Conservation (phyloP, 306 rosid species). For the Potentilla sterilis region DNA sequence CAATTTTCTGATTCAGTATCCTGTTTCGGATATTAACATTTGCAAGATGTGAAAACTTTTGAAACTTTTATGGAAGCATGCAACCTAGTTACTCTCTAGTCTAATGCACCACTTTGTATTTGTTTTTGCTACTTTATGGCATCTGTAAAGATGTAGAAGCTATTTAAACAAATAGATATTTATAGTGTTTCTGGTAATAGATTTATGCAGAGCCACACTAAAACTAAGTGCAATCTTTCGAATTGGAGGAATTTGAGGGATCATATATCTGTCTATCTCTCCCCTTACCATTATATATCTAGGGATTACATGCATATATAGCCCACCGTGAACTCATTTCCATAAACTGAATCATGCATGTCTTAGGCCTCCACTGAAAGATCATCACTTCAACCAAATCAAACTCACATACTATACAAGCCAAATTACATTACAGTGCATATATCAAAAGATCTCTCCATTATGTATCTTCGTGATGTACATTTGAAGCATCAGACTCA, state of each 20-base stretch:
- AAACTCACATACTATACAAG: too few species aligned
- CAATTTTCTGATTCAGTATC: conserved; percentile 14
- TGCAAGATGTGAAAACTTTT: neutral
- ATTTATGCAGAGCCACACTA: neutral
- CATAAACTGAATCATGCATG: too few species aligned
- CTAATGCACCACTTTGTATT: neutral
- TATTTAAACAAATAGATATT: neutral
- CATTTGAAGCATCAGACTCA: too few species aligned
- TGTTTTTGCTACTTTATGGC: neutral
- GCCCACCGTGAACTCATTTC: too few species aligned
- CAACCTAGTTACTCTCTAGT: neutral
- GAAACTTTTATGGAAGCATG: conserved; percentile 1
- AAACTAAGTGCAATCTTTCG: neutral
- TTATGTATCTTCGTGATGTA: too few species aligned
- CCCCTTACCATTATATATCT: neutral
- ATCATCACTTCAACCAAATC: too few species aligned
- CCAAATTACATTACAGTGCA: too few species aligned
- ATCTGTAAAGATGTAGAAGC: conserved; percentile 7
- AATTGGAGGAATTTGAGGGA: neutral
- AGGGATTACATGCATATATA: neutral
- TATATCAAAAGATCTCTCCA: too few species aligned
- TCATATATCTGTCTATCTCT: too few species aligned
- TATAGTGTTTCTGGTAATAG: neutral
- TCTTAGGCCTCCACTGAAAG: too few species aligned
- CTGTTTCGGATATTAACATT: neutral